Percentiles rank a stretch among this genome's conserved stretches.
Conservation (phyloP, 2,329 filamentous ascomycete species). For the Stemphylium lycopersici region DNA sequence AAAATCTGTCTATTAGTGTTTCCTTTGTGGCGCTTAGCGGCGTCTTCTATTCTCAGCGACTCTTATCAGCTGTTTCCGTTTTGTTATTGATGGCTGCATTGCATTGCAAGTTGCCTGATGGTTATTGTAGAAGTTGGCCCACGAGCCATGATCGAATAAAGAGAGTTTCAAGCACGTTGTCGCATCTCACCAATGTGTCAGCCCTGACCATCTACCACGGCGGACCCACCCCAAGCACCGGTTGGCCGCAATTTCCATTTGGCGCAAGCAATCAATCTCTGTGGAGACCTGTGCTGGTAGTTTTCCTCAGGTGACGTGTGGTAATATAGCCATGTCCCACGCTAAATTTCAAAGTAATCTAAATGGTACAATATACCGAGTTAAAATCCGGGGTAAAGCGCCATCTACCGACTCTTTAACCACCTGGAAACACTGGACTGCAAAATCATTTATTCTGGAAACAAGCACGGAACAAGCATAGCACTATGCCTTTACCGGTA, state of each 20-base stretch:
- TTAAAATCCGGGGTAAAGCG: not conserved
- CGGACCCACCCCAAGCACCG: not conserved
- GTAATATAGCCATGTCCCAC: conserved; percentile 11
- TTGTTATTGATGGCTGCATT: conserved; percentile 9
- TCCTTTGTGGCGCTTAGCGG: conserved; percentile 7
- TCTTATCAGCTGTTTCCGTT: conserved; percentile 1
- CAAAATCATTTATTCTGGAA: conserved; percentile 8
- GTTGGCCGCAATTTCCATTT: conserved; percentile 1
- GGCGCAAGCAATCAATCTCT: conserved; percentile 2
- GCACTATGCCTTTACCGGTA: conserved; percentile 4
- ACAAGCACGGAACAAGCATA: conserved; percentile 9
- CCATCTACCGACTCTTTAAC: conserved; percentile 9
- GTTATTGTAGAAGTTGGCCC: conserved; percentile 7
- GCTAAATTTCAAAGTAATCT: conserved; percentile 15
- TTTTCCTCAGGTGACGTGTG: conserved; percentile 2
- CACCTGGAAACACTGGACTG: conserved; percentile 12
- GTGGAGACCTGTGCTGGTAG: not conserved
- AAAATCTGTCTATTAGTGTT: conserved; percentile 8
- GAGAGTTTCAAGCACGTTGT: not conserved
- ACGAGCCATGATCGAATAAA: conserved; percentile 4
- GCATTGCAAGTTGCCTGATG: conserved; percentile 6
- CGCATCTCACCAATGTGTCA: not conserved
- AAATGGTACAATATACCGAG: conserved; percentile 10
- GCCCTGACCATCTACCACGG: not conserved
- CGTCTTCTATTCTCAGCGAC: conserved; percentile 14